phyloP scores from a whole-genome alignment of 2,329 filamentous ascomycete species.

The Graphiopsis chlorocephala region DNA sequence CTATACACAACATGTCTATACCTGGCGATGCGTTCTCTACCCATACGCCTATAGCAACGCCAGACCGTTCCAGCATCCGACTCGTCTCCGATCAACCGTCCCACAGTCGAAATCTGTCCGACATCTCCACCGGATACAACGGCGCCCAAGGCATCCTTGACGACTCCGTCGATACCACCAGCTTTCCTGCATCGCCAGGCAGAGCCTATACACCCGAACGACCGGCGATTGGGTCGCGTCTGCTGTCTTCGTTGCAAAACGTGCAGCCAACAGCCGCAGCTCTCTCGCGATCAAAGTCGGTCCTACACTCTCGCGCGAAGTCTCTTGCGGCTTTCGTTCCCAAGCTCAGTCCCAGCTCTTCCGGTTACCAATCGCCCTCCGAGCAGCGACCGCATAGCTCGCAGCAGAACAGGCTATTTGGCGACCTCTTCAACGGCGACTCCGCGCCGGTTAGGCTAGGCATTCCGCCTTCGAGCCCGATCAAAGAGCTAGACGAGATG shows the following conservation, averaged over 20 bases:
- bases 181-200: conserved; percentile 18
- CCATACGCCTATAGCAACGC: conserved; percentile 9
- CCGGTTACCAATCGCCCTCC: conserved; percentile 14
- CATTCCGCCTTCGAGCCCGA: conserved; percentile 28
- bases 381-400: conserved; percentile 8
- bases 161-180: conserved; percentile 18
- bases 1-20: conserved; percentile 10
- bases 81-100: conserved; percentile 10
- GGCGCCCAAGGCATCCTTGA: conserved; percentile 25
- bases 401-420: conserved; percentile 26
- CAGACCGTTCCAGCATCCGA: conserved; percentile 14
- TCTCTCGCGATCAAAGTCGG: conserved; percentile 28
- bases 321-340: conserved; percentile 32
- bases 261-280: conserved; percentile 30
- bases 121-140: conserved; percentile 24
- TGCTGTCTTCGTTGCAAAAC: conserved; percentile 28
- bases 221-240: conserved; percentile 27
- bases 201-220: conserved; percentile 20
- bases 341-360: conserved; percentile 25
- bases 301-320: conserved; percentile 32
- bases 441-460: conserved; percentile 35
- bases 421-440: conserved; percentile 34
- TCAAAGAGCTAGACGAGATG: conserved; percentile 29
- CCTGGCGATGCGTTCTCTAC: conserved; percentile 9
- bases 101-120: conserved; percentile 6